Conservation (phyloP, 2,329 filamentous ascomycete genomes). For the Simplicillium sp. region DNA sequence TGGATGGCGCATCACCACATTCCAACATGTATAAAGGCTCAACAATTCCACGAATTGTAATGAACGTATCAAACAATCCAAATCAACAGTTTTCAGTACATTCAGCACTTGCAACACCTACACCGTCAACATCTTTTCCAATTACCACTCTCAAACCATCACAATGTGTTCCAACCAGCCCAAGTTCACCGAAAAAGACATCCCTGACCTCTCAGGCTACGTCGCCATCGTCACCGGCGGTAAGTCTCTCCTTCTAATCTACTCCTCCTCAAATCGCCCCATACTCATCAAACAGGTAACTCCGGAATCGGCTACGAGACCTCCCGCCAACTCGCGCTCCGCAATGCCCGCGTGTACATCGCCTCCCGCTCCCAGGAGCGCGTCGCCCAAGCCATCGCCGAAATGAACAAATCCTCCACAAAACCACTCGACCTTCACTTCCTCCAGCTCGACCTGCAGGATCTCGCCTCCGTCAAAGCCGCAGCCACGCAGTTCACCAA, state of each 20-base stretch:
- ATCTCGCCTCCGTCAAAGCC: conserved; percentile 16
- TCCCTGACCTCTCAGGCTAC: conserved; percentile 37
- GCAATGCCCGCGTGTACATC: conserved; percentile 39
- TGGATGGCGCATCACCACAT: too few relatives aligned
- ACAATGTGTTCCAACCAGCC: conserved; percentile 2
- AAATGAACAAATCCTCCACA: conserved; percentile 21
- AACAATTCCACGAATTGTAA: too few relatives aligned
- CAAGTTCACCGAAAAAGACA: conserved; percentile 41
- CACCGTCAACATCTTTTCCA: too few relatives aligned
- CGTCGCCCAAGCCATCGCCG: conserved; percentile 26
- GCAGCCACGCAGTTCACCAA: conserved; percentile 10
- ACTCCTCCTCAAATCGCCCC: too few relatives aligned
- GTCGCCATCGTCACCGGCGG: conserved; percentile 23
- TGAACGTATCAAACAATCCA: too few relatives aligned
- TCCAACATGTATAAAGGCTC: too few relatives aligned
- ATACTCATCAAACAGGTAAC: not conserved
- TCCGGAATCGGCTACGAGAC: conserved; percentile 36
- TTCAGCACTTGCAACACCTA: too few relatives aligned
- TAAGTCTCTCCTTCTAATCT: too few relatives aligned
- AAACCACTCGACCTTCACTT: conserved; percentile 22
- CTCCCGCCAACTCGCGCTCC: conserved; percentile 37
- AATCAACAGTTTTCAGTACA: too few relatives aligned
- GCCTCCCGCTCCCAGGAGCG: conserved; percentile 31
- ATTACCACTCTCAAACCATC: too few relatives aligned
- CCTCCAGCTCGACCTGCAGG: conserved; percentile 25